Evolutionary conservation across 2,329 filamentous ascomycete species (phyloP), one percentile per base, ranked within the genome.

Genomic region (Aaosphaeria arxii): DNA sequence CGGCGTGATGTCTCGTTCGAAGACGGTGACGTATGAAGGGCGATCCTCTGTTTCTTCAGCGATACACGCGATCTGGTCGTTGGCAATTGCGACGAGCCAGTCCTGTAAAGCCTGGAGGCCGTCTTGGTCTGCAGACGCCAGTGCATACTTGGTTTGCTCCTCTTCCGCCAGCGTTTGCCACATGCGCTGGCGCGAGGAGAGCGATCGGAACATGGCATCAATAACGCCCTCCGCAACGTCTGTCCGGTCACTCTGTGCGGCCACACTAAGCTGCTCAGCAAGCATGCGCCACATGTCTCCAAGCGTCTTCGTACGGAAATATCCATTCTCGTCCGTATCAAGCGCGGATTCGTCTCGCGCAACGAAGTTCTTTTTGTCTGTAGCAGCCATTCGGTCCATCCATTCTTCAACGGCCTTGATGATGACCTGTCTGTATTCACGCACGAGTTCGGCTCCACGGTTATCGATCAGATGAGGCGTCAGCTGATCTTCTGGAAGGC

Each of bases 271-370:
- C 71, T 99, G 94, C 71, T 99, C 92, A 57, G 89, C 85, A 54
- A 99, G 78, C 91, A 99, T 97, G 51, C 91, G 88, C 91, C 95
- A 99, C 78, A 97, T 87, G 63, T 96, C 91, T 47, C 91, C 87
- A 46, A 96, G 77, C 52, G 91, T 96, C 73, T 89, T 91, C 44
- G 91, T 96, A 43, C 92, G 86, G 74, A 96, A 91, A 69, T 89
- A 91, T 51, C 90, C 90, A 67, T 95, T 91, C 64, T 91, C 85
- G 70, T 95, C 91, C 59, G 84, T 84, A 66, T 96, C 91, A 53
- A 96, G 78, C 64, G 91, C 89, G 61, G 91, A 88, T 50, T 86
- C 80, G 58, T 84, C 85, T 53, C 91, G 85, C 48, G 90, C 85
- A 42, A 84, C 77, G 70, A 99, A 95, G 58, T 89, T 87, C 60